Conservation (phyloP, 2,329 filamentous ascomycete genomes). For the Dactylellina sp. region DNA sequence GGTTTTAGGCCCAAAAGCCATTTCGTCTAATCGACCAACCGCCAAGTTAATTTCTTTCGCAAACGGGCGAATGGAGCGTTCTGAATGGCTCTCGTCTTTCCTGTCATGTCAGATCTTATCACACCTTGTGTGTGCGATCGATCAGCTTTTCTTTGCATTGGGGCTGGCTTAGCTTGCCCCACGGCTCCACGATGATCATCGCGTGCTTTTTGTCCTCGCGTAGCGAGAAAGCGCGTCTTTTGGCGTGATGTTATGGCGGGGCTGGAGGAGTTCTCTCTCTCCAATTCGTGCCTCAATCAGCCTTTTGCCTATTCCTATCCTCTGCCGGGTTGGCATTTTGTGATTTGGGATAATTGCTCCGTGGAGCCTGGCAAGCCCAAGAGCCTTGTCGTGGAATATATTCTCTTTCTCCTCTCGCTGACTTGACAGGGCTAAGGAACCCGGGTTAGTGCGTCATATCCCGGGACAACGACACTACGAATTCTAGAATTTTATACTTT, state of each 20-base stretch:
- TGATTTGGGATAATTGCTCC: conserved; percentile 10
- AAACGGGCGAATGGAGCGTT: conserved; percentile 18
- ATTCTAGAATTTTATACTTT: conserved; percentile 10
- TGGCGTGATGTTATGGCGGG: conserved; percentile 5
- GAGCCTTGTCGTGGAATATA: conserved; percentile 14
- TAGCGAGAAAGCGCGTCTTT: not conserved
- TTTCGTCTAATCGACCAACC: conserved; percentile 12
- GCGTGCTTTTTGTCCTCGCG: not conserved
- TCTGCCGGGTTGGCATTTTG: not conserved
- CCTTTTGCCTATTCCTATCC: not conserved
- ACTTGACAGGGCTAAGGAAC: conserved; percentile 9
- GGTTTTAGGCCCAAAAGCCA: conserved; percentile 15
- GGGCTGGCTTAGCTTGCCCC: conserved; percentile 7
- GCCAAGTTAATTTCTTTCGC: conserved; percentile 6
- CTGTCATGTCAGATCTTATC: conserved; percentile 26
- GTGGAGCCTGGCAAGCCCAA: conserved; percentile 1
- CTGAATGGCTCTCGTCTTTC: not conserved
- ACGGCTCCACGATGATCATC: conserved; percentile 19
- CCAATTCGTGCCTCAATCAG: not conserved
- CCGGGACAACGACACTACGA: not conserved
- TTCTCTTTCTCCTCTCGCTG: conserved; percentile 7
- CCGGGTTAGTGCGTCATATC: conserved; percentile 24
- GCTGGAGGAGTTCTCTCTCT: conserved; percentile 4
- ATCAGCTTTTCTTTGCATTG: no score
- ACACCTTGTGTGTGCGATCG: not conserved